phyloP scores from a whole-genome alignment of 2,329 filamentous ascomycete genomes.

The Didymella lethalis region DNA sequence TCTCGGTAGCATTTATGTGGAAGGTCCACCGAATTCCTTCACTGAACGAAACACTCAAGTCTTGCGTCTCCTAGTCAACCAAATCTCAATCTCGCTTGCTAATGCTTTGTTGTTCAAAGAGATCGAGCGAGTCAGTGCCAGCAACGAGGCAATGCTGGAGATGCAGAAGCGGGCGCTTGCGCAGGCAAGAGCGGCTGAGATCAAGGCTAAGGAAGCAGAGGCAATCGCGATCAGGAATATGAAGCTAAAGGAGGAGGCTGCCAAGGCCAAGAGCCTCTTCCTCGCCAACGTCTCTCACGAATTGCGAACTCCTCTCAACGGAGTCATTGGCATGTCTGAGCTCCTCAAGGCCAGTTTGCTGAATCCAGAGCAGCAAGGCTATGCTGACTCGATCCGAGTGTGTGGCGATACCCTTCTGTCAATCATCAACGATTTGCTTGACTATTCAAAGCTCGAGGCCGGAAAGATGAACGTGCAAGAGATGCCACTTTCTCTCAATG shows the following conservation, averaged over 20 bases:
- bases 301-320: slow-evolving; percentile 64
- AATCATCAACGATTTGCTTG: slow-evolving; percentile 62
- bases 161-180: slow-evolving; percentile 77
- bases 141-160: slow-evolving; percentile 79
- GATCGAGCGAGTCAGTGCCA: slow-evolving; percentile 78
- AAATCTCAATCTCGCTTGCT: slow-evolving; percentile 72
- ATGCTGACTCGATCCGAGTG: slow-evolving; percentile 70
- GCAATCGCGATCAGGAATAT: slow-evolving; percentile 80
- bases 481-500: slow-evolving; percentile 58
- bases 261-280: slow-evolving; percentile 84
- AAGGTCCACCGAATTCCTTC: slow-evolving; percentile 79
- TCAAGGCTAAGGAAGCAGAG: slow-evolving; percentile 78
- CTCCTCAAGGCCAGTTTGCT: slow-evolving; percentile 66
- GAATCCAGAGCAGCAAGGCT: slow-evolving; percentile 66
- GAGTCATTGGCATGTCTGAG: slow-evolving; percentile 66
- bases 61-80: slow-evolving; percentile 74
- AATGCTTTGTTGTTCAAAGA: slow-evolving; percentile 71
- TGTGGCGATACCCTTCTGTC: slow-evolving; percentile 65
- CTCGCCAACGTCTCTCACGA: slow-evolving; percentile 65
- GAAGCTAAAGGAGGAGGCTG: slow-evolving; percentile 81
- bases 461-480: slow-evolving; percentile 68
- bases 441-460: slow-evolving; percentile 62
- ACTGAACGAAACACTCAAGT: slow-evolving; percentile 70
- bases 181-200: slow-evolving; percentile 75
- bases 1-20: slow-evolving; percentile 77